Conservation (phyloP, 345 rosid genomes). For the Populus ilicifolia region DNA sequence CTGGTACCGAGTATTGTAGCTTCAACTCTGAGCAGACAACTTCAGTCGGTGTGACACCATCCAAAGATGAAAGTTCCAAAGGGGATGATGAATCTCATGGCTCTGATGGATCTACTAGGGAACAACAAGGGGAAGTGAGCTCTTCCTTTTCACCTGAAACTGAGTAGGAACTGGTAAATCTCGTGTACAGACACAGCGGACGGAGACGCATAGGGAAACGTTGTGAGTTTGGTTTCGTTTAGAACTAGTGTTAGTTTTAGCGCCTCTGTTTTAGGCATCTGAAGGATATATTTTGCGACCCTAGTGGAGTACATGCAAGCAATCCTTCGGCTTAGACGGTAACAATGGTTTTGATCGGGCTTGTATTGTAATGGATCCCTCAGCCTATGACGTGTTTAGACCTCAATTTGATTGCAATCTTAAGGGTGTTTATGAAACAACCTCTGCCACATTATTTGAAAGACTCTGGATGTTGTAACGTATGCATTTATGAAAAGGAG, state of each 20-base stretch:
- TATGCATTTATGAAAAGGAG: too few relatives aligned
- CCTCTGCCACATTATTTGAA: too few relatives aligned
- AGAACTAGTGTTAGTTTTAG: not conserved
- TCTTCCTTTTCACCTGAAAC: not conserved
- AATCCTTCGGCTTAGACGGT: too few relatives aligned
- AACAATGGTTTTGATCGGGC: too few relatives aligned
- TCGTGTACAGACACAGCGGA: not conserved
- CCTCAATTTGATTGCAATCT: too few relatives aligned
- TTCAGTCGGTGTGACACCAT: not conserved
- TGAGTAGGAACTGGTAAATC: not conserved
- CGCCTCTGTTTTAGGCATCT: not conserved
- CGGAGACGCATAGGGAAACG: not conserved
- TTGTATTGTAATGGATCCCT: too few relatives aligned
- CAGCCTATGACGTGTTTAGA: too few relatives aligned
- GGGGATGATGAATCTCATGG: not conserved
- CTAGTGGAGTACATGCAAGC: too few relatives aligned
- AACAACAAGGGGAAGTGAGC: not conserved
- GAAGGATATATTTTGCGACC: not conserved
- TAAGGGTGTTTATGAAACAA: too few relatives aligned
- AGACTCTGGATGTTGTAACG: too few relatives aligned
- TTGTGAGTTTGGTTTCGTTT: not conserved
- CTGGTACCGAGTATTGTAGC: not conserved
- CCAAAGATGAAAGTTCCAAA: not conserved
- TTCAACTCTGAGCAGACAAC: not conserved
- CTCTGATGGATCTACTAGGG: not conserved